Evolutionary conservation across 345 rosid species (phyloP), one percentile per base, ranked within the genome.

Genomic region (Aurinia saxatilis): DNA sequence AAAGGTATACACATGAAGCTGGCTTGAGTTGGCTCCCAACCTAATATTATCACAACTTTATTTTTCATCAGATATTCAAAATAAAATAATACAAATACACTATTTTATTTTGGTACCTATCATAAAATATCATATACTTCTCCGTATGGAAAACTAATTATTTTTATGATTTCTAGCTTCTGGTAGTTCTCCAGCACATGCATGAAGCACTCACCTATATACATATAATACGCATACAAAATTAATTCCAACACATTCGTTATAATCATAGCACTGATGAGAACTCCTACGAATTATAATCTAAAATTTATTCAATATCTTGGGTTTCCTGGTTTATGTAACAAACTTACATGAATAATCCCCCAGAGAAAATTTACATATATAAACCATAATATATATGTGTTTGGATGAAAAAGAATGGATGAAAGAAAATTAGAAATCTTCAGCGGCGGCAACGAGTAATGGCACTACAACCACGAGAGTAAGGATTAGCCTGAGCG

Each of bases 401-500:
- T 45, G 51, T 67, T 11, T 57, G 51, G 6, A 13, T 41, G 2
- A 30, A 16, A 63, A 71, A 50, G 18, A 57, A 65, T 46, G 11
- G n/a, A 23, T 10, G 63, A 64, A 57, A 47, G 49, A 18, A 14
- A 35, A 29, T 0, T 0, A 11, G 1, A 31, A 41, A 61, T 73
- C 34, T 73, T 42, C 25, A 86, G 57, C 82, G 60, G 65, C 97
- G 76, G 84, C 98, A 92, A 41, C 88, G 84, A 50, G 97, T 76
- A 60, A 92, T 89, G 65, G 63, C 57, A 63, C 81, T 85, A 79
- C 98, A 92, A 10, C 88, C 95, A 27, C 93, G 95, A 31, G 74
- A 31, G 74, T 92, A 92, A 21, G 95, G 98, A 30, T 92, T 92
- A 10, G 93, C 97, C 50, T 72, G 82, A 10, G 71, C 90, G 0